A percentile compares a stretch with the other conserved stretches of the same genome.
phyloP scores from a whole-genome alignment of 352 stramenopile species.

The Pythium coloratum region DNA sequence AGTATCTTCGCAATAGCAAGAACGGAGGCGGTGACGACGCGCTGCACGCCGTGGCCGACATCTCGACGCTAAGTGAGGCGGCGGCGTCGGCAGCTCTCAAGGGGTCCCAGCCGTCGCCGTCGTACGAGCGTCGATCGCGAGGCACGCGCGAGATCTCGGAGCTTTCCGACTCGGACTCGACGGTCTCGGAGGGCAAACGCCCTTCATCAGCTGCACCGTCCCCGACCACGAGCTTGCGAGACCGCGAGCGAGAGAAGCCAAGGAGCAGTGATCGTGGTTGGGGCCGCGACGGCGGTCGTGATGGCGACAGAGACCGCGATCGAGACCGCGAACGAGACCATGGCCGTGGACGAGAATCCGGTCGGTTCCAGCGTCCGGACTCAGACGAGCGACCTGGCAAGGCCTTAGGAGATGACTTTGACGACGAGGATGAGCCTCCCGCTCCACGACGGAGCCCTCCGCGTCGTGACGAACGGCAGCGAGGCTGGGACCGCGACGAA shows the following conservation, averaged over 20 bases:
- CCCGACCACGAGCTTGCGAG: constrained; percentile 9
- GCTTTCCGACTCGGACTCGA: constrained; percentile 37
- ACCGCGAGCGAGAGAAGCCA: neutral
- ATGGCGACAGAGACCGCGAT: neutral
- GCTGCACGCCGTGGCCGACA: constrained; percentile 49
- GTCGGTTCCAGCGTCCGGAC: neutral
- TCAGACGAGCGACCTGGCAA: constrained; percentile 6
- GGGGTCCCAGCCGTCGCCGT: constrained; percentile 20
- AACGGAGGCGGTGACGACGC: constrained; percentile 33
- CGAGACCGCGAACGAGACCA: constrained; percentile 5
- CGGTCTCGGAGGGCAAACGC: constrained; percentile 19
- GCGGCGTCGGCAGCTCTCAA: constrained; percentile 17
- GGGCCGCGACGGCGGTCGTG: constrained; percentile 3
- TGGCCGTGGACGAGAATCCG: neutral
- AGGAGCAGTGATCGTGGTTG: neutral
- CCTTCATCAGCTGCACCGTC: constrained; percentile 25
- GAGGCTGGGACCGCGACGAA: constrained; percentile 25
- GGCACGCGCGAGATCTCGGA: constrained; percentile 37
- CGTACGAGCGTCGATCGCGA: constrained; percentile 25
- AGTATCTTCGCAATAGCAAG: constrained; percentile 44
- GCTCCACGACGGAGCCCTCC: constrained; percentile 16
- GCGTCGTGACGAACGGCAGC: constrained; percentile 26
- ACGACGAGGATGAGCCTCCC: constrained; percentile 13
- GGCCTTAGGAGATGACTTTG: constrained; percentile 11
- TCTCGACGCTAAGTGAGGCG: constrained; percentile 49